Percentiles rank a stretch among this genome's conserved stretches.
These are phyloP conservation scores for Candida ortonii DNA, from an alignment of 805 yeast species.

Conservation along the genomic window DNA sequence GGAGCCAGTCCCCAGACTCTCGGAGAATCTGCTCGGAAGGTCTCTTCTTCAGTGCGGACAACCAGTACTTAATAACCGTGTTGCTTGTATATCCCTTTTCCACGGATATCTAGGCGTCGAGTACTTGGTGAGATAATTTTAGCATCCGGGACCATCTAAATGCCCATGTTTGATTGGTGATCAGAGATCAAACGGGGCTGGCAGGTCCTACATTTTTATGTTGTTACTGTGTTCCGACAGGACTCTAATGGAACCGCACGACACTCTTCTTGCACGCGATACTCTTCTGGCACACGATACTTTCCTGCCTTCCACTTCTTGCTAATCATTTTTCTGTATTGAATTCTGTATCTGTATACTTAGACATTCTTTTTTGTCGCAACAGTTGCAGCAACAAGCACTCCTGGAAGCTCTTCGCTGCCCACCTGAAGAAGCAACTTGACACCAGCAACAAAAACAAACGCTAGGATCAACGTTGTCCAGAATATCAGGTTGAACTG, in stretches of 20 bases:
- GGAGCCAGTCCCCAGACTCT: too few species aligned
- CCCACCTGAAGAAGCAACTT: conserved; percentile 54
- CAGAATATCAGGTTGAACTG: conserved; percentile 69
- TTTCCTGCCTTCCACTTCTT: too few species aligned
- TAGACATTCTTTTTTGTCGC: conserved; percentile 37
- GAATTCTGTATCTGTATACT: conserved; percentile 3
- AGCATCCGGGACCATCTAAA: conserved; percentile 56
- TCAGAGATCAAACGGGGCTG: conserved; percentile 52
- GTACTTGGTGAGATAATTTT: conserved; percentile 63
- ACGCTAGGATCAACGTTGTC: conserved; percentile 50
- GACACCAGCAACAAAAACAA: conserved; percentile 48
- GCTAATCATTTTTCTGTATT: too few species aligned
- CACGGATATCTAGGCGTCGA: conserved; percentile 57
- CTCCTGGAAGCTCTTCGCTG: conserved; percentile 63
- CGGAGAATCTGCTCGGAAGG: too few species aligned
- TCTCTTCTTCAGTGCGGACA: conserved; percentile 61
- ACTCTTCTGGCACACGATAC: too few species aligned
- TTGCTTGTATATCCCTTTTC: conserved; percentile 51
- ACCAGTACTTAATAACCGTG: conserved; percentile 71
- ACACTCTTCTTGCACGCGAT: too few species aligned
- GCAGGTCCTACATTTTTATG: conserved; percentile 53
- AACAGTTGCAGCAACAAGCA: conserved; percentile 56
- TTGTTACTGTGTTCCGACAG: too few species aligned
- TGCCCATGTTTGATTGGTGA: conserved; percentile 55
- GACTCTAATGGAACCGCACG: too few species aligned